Evolutionary conservation across 176 grass and related monocot species (phyloP), one percentile per base, ranked within the genome.

Genomic region (Rhynchospora tenuis): DNA sequence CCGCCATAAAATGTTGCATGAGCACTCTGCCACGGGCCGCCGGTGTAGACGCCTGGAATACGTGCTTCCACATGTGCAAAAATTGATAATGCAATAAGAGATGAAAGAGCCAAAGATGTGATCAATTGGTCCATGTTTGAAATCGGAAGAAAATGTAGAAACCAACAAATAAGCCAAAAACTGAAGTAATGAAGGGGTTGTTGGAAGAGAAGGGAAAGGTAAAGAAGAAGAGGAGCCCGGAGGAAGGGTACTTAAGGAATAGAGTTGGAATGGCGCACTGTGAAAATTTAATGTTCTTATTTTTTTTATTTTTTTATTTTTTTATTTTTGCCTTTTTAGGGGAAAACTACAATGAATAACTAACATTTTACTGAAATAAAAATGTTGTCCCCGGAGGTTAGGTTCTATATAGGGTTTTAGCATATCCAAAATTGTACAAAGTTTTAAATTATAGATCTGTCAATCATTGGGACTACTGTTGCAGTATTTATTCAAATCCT

Each of bases 1-100:
- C 88, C 88, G 0, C 88, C 88, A 45, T 90, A 90, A 78, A 90
- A 90, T 5, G 88, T 90, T 27, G 88, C 88, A 81, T 90, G 85
- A 62, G 81, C 88, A 11, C 24, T 67, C 85, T 90, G 85, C 88
- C 88, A 90, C 0, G 85, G 19, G 27, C 64, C 22, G 64, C 73
- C 85, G 15, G 71, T 64, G 84, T 84, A 88, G 17, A 84, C 73
- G 5, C 87, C 87, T 4, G 87, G 87, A 69, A 88, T 88, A 60
- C 82, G 87, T 14, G 80, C 86, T 26, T 81, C 26, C 22, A 71
- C 85, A 3, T 38, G 44, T 63, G 23, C 20, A 47, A 64, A 73
- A 63, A 63, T 27, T 16, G 29, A 85, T 23, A 85, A 63, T 73
- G 71, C 83, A 48, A 85, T 17, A 48, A 76, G 55, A 64, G 8